Evolutionary conservation across 768 basidiomycete species (phyloP).

Genomic region (Pleurotus djamor): DNA sequence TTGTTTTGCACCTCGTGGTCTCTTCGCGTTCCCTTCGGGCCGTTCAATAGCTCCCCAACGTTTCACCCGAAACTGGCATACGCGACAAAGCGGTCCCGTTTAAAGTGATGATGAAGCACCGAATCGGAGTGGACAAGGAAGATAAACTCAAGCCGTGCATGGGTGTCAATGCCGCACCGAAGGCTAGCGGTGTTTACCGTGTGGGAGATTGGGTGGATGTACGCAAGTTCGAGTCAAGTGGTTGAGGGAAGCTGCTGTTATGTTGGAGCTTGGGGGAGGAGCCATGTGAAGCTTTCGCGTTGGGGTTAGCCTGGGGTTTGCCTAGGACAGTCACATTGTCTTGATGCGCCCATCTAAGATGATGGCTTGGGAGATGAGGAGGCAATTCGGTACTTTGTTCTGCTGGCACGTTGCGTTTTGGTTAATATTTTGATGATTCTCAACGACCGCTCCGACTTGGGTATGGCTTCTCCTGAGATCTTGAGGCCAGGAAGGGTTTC

Average conservation of each 20-base stretch:
- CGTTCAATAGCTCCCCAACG: slow-evolving; percentile 62
- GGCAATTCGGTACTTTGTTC: not conserved
- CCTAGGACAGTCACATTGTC: not conserved
- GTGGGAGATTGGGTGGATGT: slow-evolving; percentile 65
- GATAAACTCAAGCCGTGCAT: slow-evolving; percentile 56
- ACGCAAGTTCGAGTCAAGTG: slow-evolving; percentile 22
- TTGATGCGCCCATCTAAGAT: not conserved
- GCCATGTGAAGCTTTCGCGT: not conserved
- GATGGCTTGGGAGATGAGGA: not conserved
- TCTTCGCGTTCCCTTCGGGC: not conserved
- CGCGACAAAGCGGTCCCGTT: slow-evolving; percentile 73
- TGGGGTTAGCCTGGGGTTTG: too few relatives aligned
- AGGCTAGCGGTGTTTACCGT: slow-evolving; percentile 44
- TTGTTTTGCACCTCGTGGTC: not conserved
- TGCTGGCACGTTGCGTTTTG: not conserved
- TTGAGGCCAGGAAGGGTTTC: not conserved
- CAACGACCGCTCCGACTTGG: not conserved
- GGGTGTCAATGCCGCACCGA: slow-evolving; percentile 62
- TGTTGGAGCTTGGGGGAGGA: not conserved
- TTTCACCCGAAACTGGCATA: slow-evolving; percentile 60
- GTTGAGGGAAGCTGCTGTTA: not conserved
- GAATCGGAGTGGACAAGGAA: slow-evolving; percentile 53
- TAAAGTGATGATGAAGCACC: slow-evolving; percentile 74
- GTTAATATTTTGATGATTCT: not conserved
- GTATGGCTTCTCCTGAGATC: not conserved